Conservation (phyloP, 345 rosid species). For the Passiflora organensis region DNA sequence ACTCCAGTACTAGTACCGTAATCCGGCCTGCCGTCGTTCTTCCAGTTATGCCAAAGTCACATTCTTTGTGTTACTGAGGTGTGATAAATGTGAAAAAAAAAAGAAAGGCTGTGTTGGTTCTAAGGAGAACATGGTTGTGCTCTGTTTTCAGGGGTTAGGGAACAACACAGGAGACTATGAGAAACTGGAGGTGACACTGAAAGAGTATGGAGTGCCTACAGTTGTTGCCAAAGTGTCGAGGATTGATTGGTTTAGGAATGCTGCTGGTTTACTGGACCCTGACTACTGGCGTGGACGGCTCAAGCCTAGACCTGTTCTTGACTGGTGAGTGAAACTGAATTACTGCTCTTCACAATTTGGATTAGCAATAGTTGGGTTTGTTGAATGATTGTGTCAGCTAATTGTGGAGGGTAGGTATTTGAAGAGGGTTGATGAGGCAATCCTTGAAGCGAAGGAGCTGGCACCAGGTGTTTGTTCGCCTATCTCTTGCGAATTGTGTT, state of each 20-base stretch:
- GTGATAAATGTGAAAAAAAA: background rate
- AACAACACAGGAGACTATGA: conserved; percentile 78
- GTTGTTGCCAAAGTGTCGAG: conserved; percentile 77
- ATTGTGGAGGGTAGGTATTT: conserved; percentile 47
- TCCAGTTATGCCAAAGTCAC: conserved; percentile 44
- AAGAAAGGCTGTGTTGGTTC: background rate
- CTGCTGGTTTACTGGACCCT: conserved; percentile 78
- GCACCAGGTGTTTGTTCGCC: conserved; percentile 38
- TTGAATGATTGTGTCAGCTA: too few species aligned
- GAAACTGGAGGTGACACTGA: conserved; percentile 52
- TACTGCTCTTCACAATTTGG: too few species aligned
- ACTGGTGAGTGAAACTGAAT: too few species aligned
- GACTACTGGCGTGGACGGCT: conserved; percentile 91
- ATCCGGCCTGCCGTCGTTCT: conserved; percentile 82
- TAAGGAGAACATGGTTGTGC: background rate
- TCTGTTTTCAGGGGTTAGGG: conserved; percentile 62
- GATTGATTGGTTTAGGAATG: conserved; percentile 86
- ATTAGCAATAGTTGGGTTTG: too few species aligned
- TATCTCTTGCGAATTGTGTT: too few species aligned
- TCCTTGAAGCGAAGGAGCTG: conserved; percentile 61
- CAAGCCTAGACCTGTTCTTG: conserved; percentile 88
- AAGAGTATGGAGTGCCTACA: conserved; percentile 55
- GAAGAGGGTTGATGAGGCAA: conserved; percentile 66
- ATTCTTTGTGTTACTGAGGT: background rate
- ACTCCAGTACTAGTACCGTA: conserved; percentile 7